Evolutionary conservation across 139 green algal species (phyloP).

Genomic region (Yamagishiella unicocca): DNA sequence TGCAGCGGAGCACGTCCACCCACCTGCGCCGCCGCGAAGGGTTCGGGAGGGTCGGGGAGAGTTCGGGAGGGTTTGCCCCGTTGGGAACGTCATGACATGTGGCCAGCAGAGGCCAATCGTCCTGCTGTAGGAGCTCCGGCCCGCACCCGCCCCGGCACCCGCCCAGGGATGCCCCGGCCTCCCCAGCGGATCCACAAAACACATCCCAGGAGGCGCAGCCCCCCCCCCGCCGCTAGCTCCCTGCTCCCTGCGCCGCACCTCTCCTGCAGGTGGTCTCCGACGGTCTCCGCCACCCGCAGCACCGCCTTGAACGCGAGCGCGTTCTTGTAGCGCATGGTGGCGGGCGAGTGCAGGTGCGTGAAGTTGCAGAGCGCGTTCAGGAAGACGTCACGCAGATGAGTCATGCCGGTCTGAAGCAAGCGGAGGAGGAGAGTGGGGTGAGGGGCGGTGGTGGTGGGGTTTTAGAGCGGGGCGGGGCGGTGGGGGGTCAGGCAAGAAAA

Average conservation of each 20-base stretch:
- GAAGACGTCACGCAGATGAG: conserved; percentile 91
- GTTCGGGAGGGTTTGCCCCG: no score
- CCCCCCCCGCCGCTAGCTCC: background rate
- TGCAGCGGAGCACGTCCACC: conserved; percentile 93
- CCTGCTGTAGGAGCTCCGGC: no score
- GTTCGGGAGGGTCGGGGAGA: no score
- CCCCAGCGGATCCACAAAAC: background rate
- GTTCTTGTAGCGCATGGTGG: conserved; percentile 87
- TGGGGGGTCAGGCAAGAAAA: background rate
- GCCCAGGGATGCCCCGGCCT: no score
- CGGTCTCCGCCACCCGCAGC: conserved; percentile 79
- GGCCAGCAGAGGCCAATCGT: no score
- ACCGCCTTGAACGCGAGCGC: conserved; percentile 87
- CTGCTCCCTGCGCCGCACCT: conserved; percentile 33
- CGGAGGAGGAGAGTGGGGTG: background rate
- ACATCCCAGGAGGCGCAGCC: background rate
- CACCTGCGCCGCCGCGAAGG: no score
- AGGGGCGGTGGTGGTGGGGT: background rate
- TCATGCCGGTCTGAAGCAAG: conserved; percentile 80
- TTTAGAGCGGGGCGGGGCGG: background rate
- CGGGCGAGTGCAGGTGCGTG: conserved; percentile 78
- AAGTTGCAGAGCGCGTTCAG: conserved; percentile 84
- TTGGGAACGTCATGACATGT: no score
- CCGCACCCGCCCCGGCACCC: no score
- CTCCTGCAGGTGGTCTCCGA: conserved; percentile 84